A percentile compares a stretch with the other conserved stretches of the same genome.
phyloP scores from a whole-genome alignment of 495 filamentous ascomycete genomes.

The Astrothelium macrocarpum region DNA sequence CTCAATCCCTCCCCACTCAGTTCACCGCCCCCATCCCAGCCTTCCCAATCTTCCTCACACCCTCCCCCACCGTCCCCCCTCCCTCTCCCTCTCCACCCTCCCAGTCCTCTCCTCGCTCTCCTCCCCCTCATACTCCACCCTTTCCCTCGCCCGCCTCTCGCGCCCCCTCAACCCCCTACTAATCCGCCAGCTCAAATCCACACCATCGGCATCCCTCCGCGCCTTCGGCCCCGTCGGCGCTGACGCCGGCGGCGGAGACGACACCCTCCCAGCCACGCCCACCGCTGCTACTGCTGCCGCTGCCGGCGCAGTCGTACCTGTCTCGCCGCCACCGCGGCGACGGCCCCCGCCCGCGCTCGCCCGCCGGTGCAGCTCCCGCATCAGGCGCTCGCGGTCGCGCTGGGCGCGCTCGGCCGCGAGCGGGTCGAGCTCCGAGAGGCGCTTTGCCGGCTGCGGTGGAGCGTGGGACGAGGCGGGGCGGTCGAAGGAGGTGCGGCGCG shows the following conservation, averaged over 20 bases:
- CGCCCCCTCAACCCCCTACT: conserved; percentile 4
- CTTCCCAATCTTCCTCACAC: too few relatives aligned
- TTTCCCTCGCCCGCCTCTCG: too few relatives aligned
- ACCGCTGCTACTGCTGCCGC: not conserved
- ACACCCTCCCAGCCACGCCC: conserved; percentile 8
- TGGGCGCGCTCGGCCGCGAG: conserved; percentile 70
- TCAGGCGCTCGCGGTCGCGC: conserved; percentile 62
- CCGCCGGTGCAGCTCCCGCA: conserved; percentile 69
- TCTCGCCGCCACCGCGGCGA: conserved; percentile 14
- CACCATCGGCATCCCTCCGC: conserved; percentile 6
- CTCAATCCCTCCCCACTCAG: too few relatives aligned
- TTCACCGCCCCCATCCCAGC: too few relatives aligned
- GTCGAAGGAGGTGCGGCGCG: conserved; percentile 10
- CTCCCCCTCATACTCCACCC: too few relatives aligned
- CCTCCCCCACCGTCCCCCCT: conserved; percentile 33
- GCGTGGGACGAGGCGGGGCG: conserved; percentile 2
- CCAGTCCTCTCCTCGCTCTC: conserved; percentile 21
- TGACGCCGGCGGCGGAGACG: conserved; percentile 1
- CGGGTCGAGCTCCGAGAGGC: conserved; percentile 39
- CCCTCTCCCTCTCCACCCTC: conserved; percentile 38
- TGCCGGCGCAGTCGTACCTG: conserved; percentile 8
- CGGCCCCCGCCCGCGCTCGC: conserved; percentile 1
- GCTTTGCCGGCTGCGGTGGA: conserved; percentile 7
- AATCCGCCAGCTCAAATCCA: conserved; percentile 1
- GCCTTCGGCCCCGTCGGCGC: conserved; percentile 7